These are phyloP conservation scores for Chenopodium quinoa DNA, from an alignment of 148 eudicot genomes.

Conservation along the genomic window DNA sequence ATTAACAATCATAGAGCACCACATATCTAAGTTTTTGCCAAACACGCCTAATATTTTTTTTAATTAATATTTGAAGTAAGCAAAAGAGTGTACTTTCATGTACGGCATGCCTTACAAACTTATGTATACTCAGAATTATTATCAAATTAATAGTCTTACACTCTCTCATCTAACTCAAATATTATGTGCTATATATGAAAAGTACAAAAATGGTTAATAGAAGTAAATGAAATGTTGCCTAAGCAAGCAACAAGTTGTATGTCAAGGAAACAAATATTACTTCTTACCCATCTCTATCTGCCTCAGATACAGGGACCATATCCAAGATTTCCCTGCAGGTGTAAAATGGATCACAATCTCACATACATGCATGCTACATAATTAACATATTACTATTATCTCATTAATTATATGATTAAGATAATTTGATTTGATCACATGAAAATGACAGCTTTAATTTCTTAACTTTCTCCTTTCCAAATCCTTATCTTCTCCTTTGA, in stretches of 20 bases:
- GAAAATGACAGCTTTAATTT: slow-evolving; percentile 3
- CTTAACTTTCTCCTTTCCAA: too few relatives aligned
- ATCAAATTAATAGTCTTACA: background rate
- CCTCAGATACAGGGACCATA: slow-evolving; percentile 22
- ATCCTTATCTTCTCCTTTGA: slow-evolving; percentile 12
- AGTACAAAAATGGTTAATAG: slow-evolving; percentile 19
- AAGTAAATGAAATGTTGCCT: slow-evolving; percentile 30
- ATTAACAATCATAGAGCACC: too few relatives aligned
- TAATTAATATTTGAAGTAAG: too few relatives aligned
- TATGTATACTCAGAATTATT: too few relatives aligned
- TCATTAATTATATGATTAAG: slow-evolving; percentile 8
- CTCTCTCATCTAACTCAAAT: background rate
- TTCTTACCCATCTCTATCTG: slow-evolving; percentile 34
- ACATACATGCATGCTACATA: background rate
- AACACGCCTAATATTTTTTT: too few relatives aligned
- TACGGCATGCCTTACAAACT: background rate
- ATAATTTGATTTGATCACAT: background rate
- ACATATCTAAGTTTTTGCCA: too few relatives aligned
- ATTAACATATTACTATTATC: background rate
- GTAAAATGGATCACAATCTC: background rate
- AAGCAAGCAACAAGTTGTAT: slow-evolving; percentile 30
- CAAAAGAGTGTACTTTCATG: background rate
- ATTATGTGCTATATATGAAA: background rate
- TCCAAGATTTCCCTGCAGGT: slow-evolving; percentile 12
- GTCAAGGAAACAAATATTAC: slow-evolving; percentile 25